Evolutionary conservation across 139 green algal genomes (phyloP), one percentile per base, ranked within the genome.

Genomic region (Ettlia oleoabundans): DNA sequence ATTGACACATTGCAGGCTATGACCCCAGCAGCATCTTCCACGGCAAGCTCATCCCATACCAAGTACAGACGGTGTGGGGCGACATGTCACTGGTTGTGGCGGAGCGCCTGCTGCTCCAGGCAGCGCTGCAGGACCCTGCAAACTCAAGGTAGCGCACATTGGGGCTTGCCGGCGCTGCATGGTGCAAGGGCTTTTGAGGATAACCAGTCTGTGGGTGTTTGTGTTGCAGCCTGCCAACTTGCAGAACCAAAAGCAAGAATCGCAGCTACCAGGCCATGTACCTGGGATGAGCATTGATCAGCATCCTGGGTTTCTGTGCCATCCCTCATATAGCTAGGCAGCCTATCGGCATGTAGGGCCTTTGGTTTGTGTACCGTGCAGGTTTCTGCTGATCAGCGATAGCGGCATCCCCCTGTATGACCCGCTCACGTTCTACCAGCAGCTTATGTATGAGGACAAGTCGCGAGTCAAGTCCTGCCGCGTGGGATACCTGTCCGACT

Each of bases 71-170:
- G 19, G 32, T 51, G 71, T 78, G 71, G 71, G 71, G 71, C 32
- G 32, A 30, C 47, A 58, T 78, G 41, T 41, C 24, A 2, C 30
- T 88, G 18, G 82, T 83, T 15, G 58, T 66, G 0, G 86, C 83
- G 0, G 51, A 77, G n/a, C 71, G 83, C 9, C 58, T 76, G 47
- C 81, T 91, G 78, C 55, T 91, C 55, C 47, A 80, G 32, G 74
- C 78, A 55, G 85, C 87, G 32, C 76, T 88, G 28, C 22, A 62
- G 38, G 87, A 91, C 47, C 85, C 85, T 0, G 4, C 78, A 10
- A 91, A 91, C 52, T 18, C 82, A n/a, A n/a, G n/a, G n/a, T n/a
- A n/a, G n/a, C n/a, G n/a, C n/a, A n/a, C n/a, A n/a, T n/a, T n/a
- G n/a, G n/a, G n/a, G n/a, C n/a, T n/a, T n/a, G n/a, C n/a, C n/a